A percentile compares a stretch with the other conserved stretches of the same genome.
Evolutionary conservation across 2,329 filamentous ascomycete species (phyloP).

Genomic region (Aspergillus felis): DNA sequence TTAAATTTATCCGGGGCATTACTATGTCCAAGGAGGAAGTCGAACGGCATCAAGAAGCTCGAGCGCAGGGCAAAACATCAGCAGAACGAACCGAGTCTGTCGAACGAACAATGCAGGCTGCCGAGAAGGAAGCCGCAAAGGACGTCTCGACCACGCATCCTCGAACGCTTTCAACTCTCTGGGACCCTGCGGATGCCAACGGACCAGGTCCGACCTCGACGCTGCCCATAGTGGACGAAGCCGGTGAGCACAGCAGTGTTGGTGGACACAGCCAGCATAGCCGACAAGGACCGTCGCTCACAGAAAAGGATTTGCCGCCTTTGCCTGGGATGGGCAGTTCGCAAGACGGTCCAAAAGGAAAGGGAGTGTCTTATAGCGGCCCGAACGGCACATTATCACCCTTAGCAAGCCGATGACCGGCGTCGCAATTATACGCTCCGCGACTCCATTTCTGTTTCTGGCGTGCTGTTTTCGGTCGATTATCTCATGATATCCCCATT

Average conservation of each 20-base stretch:
- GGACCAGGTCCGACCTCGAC: slow-evolving; percentile 51
- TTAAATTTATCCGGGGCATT: slow-evolving; percentile 84
- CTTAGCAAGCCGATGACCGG: slow-evolving; percentile 1
- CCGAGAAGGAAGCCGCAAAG: slow-evolving; percentile 61
- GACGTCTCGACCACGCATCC: slow-evolving; percentile 60
- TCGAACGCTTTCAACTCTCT: slow-evolving; percentile 55
- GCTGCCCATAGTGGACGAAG: slow-evolving; percentile 85
- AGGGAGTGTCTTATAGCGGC: slow-evolving; percentile 13
- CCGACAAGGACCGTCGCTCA: slow-evolving; percentile 24
- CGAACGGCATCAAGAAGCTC: slow-evolving; percentile 45
- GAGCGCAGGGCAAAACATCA: slow-evolving; percentile 24
- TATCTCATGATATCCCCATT: slow-evolving; percentile 19
- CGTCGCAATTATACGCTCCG: neutral
- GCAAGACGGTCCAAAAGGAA: slow-evolving; percentile 21
- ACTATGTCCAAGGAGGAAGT: slow-evolving; percentile 89
- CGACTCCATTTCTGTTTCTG: neutral
- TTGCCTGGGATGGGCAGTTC: slow-evolving; percentile 16
- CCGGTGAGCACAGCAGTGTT: slow-evolving; percentile 69
- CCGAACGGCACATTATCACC: slow-evolving; percentile 3
- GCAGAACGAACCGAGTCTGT: slow-evolving; percentile 40
- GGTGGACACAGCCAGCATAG: slow-evolving; percentile 57
- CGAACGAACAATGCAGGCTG: slow-evolving; percentile 53
- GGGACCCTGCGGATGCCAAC: slow-evolving; percentile 55
- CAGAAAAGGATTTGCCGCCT: slow-evolving; percentile 31
- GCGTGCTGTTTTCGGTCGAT: slow-evolving; percentile 8